Evolutionary conservation across 2,329 filamentous ascomycete genomes (phyloP), one percentile per base, ranked within the genome.

Genomic region (Dactylellina parvicollis): DNA sequence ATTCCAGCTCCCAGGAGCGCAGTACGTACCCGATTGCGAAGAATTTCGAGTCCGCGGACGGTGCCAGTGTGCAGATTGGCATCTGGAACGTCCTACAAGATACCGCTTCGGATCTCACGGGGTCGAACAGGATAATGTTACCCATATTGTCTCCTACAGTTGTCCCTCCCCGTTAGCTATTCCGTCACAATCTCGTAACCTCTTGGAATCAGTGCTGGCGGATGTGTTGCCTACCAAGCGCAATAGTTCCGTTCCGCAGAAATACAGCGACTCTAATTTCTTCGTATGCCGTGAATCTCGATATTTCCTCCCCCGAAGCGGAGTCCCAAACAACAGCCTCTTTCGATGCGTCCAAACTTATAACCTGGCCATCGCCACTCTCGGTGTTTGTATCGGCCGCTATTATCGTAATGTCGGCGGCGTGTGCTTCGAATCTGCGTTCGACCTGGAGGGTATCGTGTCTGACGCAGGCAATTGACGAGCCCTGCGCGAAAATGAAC

Each of bases 251-350:
- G 82, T 97, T 97, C 46, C 90, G 87, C 93, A 99, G 97, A 92
- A 95, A 99, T 10, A 91, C 86, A 36, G 93, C 94, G 28, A 92
- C 89, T 20, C 89, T 89, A 75, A 98, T 86, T 76, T 91, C 87
- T 79, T 96, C 92, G 79, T 96, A 97, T 0, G 93, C 95, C 22
- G 90, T 89, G 82, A 98, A 98, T n/a, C 93, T 87, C 38, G 94
- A 89, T 69, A 97, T 86, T 81, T 97, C 92, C 71, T 92, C 89
- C 52, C 95, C 95, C 0, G 92, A 96, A 82, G 96, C 88, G 73
- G 97, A 85, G 81, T 99, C 94, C 95, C 95, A 99, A 5, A 98
- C 92, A 79, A 98, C 96, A 2, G 93, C 92, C 0, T 92, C 96
- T 80, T 94, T 91, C 36, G 92, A 90, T 16, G 87, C 87, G 83